Conservation (phyloP, 768 basidiomycete genomes). For the Cystobasidium ongulense region DNA sequence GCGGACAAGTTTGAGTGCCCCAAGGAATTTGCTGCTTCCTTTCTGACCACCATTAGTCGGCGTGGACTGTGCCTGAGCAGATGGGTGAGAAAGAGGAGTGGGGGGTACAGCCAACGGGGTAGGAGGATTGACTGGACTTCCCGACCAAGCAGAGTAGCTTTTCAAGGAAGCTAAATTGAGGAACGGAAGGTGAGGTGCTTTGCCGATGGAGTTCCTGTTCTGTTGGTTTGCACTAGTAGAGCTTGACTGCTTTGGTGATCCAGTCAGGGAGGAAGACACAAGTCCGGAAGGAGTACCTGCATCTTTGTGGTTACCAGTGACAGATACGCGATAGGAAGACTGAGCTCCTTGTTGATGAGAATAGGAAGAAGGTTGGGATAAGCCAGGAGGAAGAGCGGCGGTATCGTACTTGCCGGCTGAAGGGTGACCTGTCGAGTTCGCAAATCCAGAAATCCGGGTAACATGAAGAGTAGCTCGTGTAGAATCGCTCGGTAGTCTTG, state of each 20-base stretch:
- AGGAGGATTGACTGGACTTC: conserved; percentile 20
- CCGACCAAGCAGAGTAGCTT: conserved; percentile 10
- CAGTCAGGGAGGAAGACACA: neutral
- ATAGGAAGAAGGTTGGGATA: neutral
- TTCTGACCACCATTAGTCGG: neutral
- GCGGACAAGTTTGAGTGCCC: conserved; percentile 6
- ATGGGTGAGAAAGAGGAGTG: conserved; percentile 12
- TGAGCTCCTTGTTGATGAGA: neutral
- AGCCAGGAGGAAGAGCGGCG: neutral
- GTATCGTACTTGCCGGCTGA: neutral
- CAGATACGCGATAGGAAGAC: neutral
- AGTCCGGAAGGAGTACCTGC: neutral
- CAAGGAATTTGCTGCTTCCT: neutral
- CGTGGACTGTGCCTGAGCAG: neutral
- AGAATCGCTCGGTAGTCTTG: neutral
- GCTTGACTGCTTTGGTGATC: neutral
- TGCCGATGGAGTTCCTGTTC: neutral
- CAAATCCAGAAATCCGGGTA: neutral
- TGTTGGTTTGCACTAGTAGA: neutral
- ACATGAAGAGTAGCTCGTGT: neutral
- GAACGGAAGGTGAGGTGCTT: neutral
- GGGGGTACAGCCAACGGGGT: conserved; percentile 26
- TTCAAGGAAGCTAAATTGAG: conserved; percentile 18
- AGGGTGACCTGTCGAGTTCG: neutral
- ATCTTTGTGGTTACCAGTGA: neutral